Evolutionary conservation across 2,329 filamentous ascomycete species (phyloP), one percentile per base, ranked within the genome.

Genomic region (Paracorniculantispora psalliotae): DNA sequence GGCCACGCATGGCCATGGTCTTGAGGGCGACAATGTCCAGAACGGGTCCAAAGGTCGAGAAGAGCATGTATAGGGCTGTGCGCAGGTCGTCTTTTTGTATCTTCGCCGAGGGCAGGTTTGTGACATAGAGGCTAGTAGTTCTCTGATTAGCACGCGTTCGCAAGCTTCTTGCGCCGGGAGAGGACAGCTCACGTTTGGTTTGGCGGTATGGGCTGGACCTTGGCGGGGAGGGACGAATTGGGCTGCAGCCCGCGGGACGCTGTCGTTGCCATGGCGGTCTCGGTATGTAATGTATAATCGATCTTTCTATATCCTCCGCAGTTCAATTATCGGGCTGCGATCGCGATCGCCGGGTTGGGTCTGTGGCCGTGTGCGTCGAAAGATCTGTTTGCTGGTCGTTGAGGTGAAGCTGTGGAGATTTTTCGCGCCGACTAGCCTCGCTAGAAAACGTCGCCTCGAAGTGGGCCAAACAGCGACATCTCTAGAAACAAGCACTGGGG

Each of bases 1-100:
- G 94, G 3, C 94, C 94, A 52, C 94, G 88, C 92, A 97, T 97
- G 76, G 91, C 91, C 72, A 81, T 81, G 1, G 91, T 96, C 77
- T 92, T 96, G 66, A 97, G 80, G 30, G 91, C 90, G 51, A 97
- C 89, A 21, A 99, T 85, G 71, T 99, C 94, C 60, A 99, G 84
- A 17, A 99, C 89, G 0, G 91, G 86, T 43, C 94, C 94, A 71
- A 96, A 96, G 15, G 92, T 96, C 12, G 92, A 91, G 73, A 97
- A 97, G 13, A 97, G 83, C 73, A 92, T 90, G 77, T 99, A 99
- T 30, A 99, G 82, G 5, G 89, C 88, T 48, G 91, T 88, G 68
- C 92, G 87, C 44, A 99, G 77, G 71, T 97, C 92, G 62, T 84
- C 80, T 73, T 97, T 99, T 69, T 89, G 90, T 63, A 97, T 85